A percentile compares a stretch with the other conserved stretches of the same genome.
phyloP scores from a whole-genome alignment of 345 rosid species.

The Linum tenue region DNA sequence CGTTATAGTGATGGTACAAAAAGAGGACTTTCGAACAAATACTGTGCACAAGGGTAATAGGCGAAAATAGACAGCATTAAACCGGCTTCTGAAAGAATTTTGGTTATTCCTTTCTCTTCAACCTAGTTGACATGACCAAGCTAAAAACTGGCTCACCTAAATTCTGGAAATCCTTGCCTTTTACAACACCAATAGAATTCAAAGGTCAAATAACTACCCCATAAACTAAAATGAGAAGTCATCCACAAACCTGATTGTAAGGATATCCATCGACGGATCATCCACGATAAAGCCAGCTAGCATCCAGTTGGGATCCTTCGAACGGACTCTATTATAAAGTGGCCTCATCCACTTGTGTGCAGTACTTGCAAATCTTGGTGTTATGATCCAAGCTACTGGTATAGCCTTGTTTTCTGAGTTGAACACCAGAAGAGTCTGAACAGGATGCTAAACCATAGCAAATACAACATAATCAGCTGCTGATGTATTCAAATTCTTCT shows the following conservation, averaged over 20 bases:
- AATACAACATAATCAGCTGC: conserved; percentile 27
- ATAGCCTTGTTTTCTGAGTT: conserved; percentile 87
- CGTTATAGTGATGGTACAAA: no score
- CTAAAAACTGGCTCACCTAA: no score
- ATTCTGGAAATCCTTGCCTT: no score
- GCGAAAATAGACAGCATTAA: no score
- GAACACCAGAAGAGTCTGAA: conserved; percentile 79
- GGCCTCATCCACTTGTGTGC: conserved; percentile 87
- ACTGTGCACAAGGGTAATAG: no score
- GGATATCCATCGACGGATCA: conserved; percentile 71
- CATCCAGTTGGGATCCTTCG: conserved; percentile 82
- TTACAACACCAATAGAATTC: no score
- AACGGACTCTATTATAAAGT: conserved; percentile 69
- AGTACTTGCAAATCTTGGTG: conserved; percentile 50
- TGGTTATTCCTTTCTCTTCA: no score
- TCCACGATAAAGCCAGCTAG: conserved; percentile 92
- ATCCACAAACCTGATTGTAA: conserved; percentile 50
- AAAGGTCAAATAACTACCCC: no score
- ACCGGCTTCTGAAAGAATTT: no score
- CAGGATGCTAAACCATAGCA: conserved; percentile 54
- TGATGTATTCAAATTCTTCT: conserved; percentile 4
- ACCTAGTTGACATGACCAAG: no score
- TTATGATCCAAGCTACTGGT: conserved; percentile 93
- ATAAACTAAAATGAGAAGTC: background rate
- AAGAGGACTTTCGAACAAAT: no score